Evolutionary conservation across 1,139 yeast species (phyloP), one percentile per base, ranked within the genome.

Genomic region (Sugiyamaella japonica): DNA sequence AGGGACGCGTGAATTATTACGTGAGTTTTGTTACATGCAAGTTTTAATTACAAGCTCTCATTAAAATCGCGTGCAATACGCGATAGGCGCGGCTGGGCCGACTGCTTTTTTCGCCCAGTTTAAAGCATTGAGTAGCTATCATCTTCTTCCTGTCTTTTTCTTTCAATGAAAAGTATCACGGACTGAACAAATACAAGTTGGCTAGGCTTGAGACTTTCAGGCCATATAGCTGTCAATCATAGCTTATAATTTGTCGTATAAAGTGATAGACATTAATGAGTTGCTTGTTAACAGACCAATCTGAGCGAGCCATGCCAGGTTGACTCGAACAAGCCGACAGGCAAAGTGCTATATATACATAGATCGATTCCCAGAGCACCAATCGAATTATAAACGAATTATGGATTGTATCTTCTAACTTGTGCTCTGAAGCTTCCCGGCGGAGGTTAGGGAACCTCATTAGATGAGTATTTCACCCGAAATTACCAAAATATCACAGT

Each of bases 201-300:
- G 17, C 31, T 23, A 2, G 34, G n/a, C 16, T 34, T 25, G 37
- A 28, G 8, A 13, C 10, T 9, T 17, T 13, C 32, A 23, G 7
- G 31, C 10, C 15, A 17, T 16, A 13, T n/a, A 25, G 28, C 12
- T 29, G n/a, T n/a, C n/a, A 12, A 12, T 13, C 3, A 38, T 45
- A 36, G 40, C 41, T 23, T 34, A n/a, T 12, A 2, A 37, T 13
- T 45, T 34, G 49, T 45, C 34, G 34, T 45, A 17, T 34, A 36
- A 23, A 15, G 49, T 45, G 49, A 36, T 36, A 16, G 17, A 45
- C 34, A 45, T 12, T 12, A 32, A 45, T 12, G 29, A 28, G 7
- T 23, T 16, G 17, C 49, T 45, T 45, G 41, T 45, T 45, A 45
- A 45, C 49, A 45, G 49, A 45, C 16, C 49, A 45, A 36, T 13